Base-by-base conservation (phyloP, 2,329 filamentous ascomycete genomes). In the Calonectria pauciramosa region DNA sequence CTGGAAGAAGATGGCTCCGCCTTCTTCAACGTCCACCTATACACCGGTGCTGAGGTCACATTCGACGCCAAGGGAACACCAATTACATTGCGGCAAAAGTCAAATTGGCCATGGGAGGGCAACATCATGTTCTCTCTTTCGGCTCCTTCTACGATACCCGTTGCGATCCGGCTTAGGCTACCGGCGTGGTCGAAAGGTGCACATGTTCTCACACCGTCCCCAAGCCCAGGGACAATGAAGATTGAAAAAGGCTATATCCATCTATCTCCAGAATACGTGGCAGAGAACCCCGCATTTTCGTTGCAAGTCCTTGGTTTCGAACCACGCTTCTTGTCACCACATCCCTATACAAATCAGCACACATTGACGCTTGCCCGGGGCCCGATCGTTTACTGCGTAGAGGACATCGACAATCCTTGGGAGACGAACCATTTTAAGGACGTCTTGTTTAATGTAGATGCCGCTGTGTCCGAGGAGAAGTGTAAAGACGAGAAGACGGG, bases 321-420 rank as follows among this genome's bases (percentile, higher is more conserved):
- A 44, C 86, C 90, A 20, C 85, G 88, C 38, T 87, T 88, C 66
- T 77, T 91, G 4, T 82, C 86, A 3, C 90, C 91, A 0, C 89
- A 92, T 77, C 90, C 90, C 0, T 89, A 89, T 76, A 89, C 90
- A 0, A 89, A 89, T 76, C 90, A 92, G 77, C 82, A 87, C n/a
- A 90, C 88, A 2, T 76, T 91, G 47, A 86, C 88, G 1, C 81
- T 93, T 9, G 90, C 88, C 2, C 86, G 91, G 5, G 91, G 91
- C 0, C 91, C 91, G 0, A 79, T 93, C 8, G 84, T 93, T 7
- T 93, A 93, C 81, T 93, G 91, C 72, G 86, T 90, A 5, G 91
- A 93, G 78, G 91, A 93, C 70, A 78, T 86, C 9, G 91, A 93
- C 77, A 91, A 92, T 71, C 44, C 82, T 0, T 91, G 89, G 89